Evolutionary conservation across 1,139 yeast genomes (phyloP), one percentile per base, ranked within the genome.

Genomic region (Blastobotrys illinoisensis): DNA sequence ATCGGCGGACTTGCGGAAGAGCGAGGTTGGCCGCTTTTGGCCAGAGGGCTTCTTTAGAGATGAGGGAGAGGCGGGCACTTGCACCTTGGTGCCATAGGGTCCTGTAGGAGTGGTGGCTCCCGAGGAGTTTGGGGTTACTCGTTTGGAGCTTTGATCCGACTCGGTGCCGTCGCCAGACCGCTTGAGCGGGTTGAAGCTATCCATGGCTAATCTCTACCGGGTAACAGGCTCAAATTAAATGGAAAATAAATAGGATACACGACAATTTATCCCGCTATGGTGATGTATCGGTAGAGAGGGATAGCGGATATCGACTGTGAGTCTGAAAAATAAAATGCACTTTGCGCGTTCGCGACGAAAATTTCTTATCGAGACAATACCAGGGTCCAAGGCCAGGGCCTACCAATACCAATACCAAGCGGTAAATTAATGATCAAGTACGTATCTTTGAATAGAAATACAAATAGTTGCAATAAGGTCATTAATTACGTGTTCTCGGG

Each of bases 1-100:
- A 21, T 36, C 50, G 23, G 50, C 36, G 24, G 21, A n/a, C 7
- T 14, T 47, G 14, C 51, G 51, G 45, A 44, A 28, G 14, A 49
- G 32, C 2, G 51, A 49, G 23, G 51, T 49, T 4, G 51, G 51
- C 16, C 51, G 28, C 24, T 49, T 49, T 13, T 49, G 51, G 26
- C 16, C 14, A 3, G 40, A 32, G 16, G 40, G 40, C 40, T 32
- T 32, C 26, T 21, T 21, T 14, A 44, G 24, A 1, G 14, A 14
- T 6, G 14, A 44, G 14, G 26, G 24, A 11, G 46, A 20, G 14
- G 24, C 24, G 9, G 40, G 40, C 3, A 32, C 40, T 16, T 32
- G 40, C 16, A 32, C 40, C 16, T 32, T 32, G 40, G 16, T 11
- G 16, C 40, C 40, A 16, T 32, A 32, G 16, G 16, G 16, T 5